Base-by-base conservation (phyloP, 2,329 filamentous ascomycete genomes). In the Acarospora socialis region DNA sequence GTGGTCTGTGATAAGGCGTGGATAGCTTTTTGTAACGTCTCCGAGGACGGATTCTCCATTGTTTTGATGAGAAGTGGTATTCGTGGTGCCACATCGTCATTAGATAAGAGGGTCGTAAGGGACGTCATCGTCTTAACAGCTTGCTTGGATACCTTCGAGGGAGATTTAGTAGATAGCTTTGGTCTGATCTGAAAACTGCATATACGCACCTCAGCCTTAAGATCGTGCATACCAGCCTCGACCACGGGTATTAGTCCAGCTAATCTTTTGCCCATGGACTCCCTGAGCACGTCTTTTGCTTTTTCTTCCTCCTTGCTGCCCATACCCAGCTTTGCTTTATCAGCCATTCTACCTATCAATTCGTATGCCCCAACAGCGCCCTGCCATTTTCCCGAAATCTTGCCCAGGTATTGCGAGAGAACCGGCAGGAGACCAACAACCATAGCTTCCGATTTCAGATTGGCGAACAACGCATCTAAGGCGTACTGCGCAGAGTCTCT, bases 1-100 rank as follows among this genome's bases (percentile, higher is more conserved):
- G 90, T 98, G 7, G 90, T 98, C 62, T 92, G 83, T 3, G 86
- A 94, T 27, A 98, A 68, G 27, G 86, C 90, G 52, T 94, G 90
- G 43, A 98, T 95, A 19, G 90, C 86, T 65, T 94, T 94, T 54
- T 93, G 82, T 34, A 92, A 69, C 17, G 79, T 83, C 56, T 92
- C 75, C 9, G 81, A 67, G 7, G 83, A 93, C 4, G 90, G 90
- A 47, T 94, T 77, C 55, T 94, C 82, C 77, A 98, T 94, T 29
- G 83, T 81, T 53, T 92, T 83, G 56, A 98, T 77, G 29, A 98
- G 70, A 3, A 95, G 73, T 5, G 87, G 84, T 48, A 98, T 86
- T 48, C 84, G 74, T 28, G 87, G 86, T 15, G 80, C 78, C 34
- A 98, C 86, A 56, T 98, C 90, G 61, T 98, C 90, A 65, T 98